Conservation (phyloP, 1,284 basidiomycete genomes). For the Pascua guehoae region DNA sequence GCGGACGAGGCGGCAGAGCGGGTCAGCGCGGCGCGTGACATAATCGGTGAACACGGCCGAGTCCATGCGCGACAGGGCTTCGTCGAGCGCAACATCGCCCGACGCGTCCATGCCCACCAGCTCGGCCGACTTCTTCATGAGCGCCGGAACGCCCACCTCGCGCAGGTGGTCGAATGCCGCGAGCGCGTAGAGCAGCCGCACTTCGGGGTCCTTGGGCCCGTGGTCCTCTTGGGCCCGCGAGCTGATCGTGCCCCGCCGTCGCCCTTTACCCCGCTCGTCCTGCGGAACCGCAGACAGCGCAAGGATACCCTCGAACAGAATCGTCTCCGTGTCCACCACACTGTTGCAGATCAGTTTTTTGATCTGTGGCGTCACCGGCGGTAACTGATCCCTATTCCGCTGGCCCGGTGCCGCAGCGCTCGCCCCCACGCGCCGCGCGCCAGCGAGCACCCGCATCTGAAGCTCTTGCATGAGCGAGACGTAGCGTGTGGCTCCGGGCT, state of each 20-base stretch:
- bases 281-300: conserved; percentile 57
- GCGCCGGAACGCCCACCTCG: conserved; percentile 65
- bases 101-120: conserved; percentile 74
- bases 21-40: conserved; percentile 68
- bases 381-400: conserved; percentile 2
- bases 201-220: conserved; percentile 59
- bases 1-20: conserved; percentile 66
- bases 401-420: background rate
- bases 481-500: conserved; percentile 52
- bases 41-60: conserved; percentile 82
- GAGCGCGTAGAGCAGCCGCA: conserved; percentile 79
- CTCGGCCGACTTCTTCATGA: conserved; percentile 75
- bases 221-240: background rate
- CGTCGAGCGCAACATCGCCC: conserved; percentile 71
- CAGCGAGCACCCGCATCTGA: conserved; percentile 74
- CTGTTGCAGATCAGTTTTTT: conserved; percentile 68
- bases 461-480: conserved; percentile 74
- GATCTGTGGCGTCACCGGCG: conserved; percentile 38
- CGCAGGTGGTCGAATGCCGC: conserved; percentile 82
- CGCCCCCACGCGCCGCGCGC: conserved; percentile 56
- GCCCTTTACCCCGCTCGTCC: background rate
- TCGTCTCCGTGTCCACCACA: conserved; percentile 83
- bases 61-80: conserved; percentile 67
- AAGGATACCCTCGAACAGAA: conserved; percentile 84
- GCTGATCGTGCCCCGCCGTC: background rate